A percentile compares a stretch with the other conserved stretches of the same genome.
phyloP scores from a whole-genome alignment of 768 basidiomycete genomes.

The Mrakia blollopis region DNA sequence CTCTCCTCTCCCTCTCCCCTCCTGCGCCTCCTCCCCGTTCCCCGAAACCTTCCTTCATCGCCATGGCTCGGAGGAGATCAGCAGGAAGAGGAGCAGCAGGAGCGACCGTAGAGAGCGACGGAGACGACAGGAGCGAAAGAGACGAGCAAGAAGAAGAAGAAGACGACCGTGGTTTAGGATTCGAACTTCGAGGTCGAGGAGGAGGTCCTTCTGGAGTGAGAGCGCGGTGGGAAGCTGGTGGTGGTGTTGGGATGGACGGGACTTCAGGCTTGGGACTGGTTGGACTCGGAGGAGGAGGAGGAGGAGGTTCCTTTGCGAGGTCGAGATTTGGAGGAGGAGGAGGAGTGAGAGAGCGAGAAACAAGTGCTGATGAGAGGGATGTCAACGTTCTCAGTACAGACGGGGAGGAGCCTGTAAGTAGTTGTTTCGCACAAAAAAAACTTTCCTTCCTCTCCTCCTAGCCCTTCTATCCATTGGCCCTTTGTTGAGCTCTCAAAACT shows the following conservation, averaged over 20 bases:
- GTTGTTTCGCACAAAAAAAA: too few relatives aligned
- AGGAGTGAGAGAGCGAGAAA: not conserved
- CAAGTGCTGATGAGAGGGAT: slow-evolving; percentile 13
- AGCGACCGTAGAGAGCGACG: not conserved
- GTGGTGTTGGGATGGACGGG: not conserved
- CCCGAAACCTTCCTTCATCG: not conserved
- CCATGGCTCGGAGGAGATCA: not conserved
- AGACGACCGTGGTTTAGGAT: not conserved
- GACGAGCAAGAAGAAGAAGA: not conserved
- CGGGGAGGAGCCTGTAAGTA: slow-evolving; percentile 30
- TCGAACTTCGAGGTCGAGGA: not conserved
- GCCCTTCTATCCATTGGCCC: too few relatives aligned
- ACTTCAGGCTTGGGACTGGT: not conserved
- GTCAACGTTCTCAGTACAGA: slow-evolving; percentile 29
- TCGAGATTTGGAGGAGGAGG: not conserved
- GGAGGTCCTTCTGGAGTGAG: not conserved
- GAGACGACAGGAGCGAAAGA: not conserved
- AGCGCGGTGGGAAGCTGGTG: slow-evolving; percentile 2
- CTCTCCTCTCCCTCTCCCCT: not conserved
- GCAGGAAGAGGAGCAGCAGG: not conserved
- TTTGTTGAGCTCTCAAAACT: not conserved
- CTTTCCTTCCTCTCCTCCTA: not conserved
- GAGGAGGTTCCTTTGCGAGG: slow-evolving; percentile 12
- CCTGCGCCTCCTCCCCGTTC: not conserved
- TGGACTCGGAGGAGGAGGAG: slow-evolving; percentile 1